Evolutionary conservation across 1,284 basidiomycete genomes (phyloP).

Genomic region (Microbotryomycetes sp.): DNA sequence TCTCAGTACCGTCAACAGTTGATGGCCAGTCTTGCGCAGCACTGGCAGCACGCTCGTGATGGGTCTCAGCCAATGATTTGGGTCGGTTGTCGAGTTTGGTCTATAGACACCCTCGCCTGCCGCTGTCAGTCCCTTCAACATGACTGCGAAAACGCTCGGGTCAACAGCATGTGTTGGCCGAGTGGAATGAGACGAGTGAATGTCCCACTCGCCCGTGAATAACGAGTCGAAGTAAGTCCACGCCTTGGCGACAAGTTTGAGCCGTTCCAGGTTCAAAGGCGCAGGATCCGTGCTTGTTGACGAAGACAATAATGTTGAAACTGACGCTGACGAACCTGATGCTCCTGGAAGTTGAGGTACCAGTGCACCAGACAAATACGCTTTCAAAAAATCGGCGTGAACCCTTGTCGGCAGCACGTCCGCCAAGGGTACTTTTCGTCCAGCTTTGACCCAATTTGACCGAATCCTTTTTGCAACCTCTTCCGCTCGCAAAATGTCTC

Average conservation of each 20-base stretch:
- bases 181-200: slow-evolving; percentile 3
- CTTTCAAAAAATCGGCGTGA: slow-evolving; percentile 36
- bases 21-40: slow-evolving; percentile 11
- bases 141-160: slow-evolving; percentile 31
- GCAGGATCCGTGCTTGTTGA: too few species aligned
- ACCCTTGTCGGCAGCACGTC: slow-evolving; percentile 29
- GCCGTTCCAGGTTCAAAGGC: neutral
- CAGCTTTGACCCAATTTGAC: slow-evolving; percentile 14
- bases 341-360: neutral
- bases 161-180: slow-evolving; percentile 12
- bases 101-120: slow-evolving; percentile 20
- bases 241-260: slow-evolving; percentile 22
- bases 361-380: slow-evolving; percentile 29
- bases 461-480: slow-evolving; percentile 33
- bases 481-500: slow-evolving; percentile 51
- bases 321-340: neutral
- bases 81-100: slow-evolving; percentile 15
- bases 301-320: neutral
- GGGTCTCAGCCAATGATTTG: slow-evolving; percentile 13
- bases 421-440: neutral
- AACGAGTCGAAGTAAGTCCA: slow-evolving; percentile 37
- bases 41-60: slow-evolving; percentile 13
- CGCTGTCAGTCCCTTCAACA: slow-evolving; percentile 35
- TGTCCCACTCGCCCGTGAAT: slow-evolving; percentile 22
- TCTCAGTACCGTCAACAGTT: slow-evolving; percentile 16